Conservation (phyloP, 2,329 filamentous ascomycete species). For the Diaporthe vexans region DNA sequence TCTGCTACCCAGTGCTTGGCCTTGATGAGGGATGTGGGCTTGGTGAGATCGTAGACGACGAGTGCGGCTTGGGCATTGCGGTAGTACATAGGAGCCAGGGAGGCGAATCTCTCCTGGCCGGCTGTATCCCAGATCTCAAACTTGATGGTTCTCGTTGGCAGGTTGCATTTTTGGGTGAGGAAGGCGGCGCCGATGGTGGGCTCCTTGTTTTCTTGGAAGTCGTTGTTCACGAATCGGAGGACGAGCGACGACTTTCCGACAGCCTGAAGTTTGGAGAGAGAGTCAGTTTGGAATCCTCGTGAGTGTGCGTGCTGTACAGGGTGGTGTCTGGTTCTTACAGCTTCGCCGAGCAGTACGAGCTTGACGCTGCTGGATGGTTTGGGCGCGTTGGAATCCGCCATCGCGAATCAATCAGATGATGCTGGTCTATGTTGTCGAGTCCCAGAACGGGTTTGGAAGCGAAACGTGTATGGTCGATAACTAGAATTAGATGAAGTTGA, state of each 20-base stretch:
- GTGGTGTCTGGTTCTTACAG: conserved; percentile 99
- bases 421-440: conserved; percentile 25
- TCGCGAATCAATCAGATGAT: conserved; percentile 52
- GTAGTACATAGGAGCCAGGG: conserved; percentile 99
- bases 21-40: conserved; percentile 94
- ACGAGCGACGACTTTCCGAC: conserved; percentile 87
- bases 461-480: conserved; percentile 1
- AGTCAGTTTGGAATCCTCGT: background rate
- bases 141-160: conserved; percentile 91
- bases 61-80: conserved; percentile 97
- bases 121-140: conserved; percentile 99
- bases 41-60: conserved; percentile 98
- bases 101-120: conserved; percentile 97
- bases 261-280: conserved; percentile 36
- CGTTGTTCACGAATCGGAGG: conserved; percentile 98
- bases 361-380: conserved; percentile 99
- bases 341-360: conserved; percentile 96
- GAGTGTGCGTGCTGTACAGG: background rate
- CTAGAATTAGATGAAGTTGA: conserved; percentile 14
- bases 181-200: conserved; percentile 99
- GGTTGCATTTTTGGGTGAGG: conserved; percentile 97
- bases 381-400: conserved; percentile 82
- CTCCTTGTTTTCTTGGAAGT: conserved; percentile 99
- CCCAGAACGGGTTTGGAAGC: background rate
- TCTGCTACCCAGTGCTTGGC: conserved; percentile 99